These are phyloP conservation scores for Russula sp. DNA, from an alignment of 768 basidiomycete species.

Conservation along the genomic window DNA sequence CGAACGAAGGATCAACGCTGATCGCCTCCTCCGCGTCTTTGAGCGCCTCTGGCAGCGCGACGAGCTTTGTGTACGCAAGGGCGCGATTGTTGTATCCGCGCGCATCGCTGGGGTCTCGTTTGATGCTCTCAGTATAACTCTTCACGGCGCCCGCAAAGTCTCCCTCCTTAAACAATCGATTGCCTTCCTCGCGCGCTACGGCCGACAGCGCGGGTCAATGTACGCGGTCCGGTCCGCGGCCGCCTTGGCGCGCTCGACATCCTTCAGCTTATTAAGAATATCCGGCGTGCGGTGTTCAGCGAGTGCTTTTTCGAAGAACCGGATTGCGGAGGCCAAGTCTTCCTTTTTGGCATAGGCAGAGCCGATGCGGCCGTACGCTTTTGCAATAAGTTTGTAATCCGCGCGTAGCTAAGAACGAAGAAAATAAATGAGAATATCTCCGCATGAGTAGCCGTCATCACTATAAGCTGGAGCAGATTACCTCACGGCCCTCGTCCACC, in stretches of 20 bases:
- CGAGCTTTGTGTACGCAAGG: conserved; percentile 94
- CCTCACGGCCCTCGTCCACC: conserved; percentile 88
- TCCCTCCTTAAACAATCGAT: conserved; percentile 84
- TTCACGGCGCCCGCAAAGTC: conserved; percentile 92
- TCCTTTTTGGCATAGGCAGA: conserved; percentile 78
- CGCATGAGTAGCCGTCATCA: not conserved
- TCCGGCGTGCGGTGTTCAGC: conserved; percentile 96
- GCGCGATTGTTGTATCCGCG: conserved; percentile 97
- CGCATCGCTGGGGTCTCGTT: conserved; percentile 86
- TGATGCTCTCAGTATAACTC: conserved; percentile 93
- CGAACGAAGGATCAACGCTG: conserved; percentile 82
- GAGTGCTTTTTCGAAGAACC: conserved; percentile 89
- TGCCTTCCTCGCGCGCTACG: conserved; percentile 87
- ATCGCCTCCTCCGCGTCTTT: conserved; percentile 96
- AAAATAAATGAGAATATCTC: not conserved
- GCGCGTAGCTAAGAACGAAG: conserved; percentile 58
- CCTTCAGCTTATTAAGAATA: conserved; percentile 85
- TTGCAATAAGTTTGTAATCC: conserved; percentile 94
- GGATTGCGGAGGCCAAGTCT: conserved; percentile 76
- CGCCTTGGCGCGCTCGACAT: conserved; percentile 69
- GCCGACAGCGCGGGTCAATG: conserved; percentile 84
- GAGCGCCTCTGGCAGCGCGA: conserved; percentile 89
- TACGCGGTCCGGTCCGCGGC: conserved; percentile 82
- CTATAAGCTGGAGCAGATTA: conserved; percentile 32
- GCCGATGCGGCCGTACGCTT: conserved; percentile 89